These are phyloP conservation scores for Dittrichia graveolens DNA, from an alignment of 129 eudicot genomes.

Conservation along the genomic window DNA sequence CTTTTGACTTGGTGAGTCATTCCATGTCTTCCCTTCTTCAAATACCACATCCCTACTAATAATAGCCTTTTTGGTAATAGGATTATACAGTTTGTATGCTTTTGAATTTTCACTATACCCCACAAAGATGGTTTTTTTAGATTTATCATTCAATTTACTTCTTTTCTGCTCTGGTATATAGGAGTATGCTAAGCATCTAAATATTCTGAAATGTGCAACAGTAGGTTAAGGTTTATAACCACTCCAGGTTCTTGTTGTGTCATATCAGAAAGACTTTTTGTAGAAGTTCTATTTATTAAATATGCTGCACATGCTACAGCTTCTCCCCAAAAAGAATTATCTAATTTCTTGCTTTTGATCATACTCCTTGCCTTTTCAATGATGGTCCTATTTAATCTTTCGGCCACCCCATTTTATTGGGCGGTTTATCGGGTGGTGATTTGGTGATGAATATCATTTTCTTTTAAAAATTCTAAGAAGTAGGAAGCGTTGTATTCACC, in stretches of 20 bases:
- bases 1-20: too few relatives aligned
- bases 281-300: neutral
- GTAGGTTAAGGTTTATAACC: slow-evolving; percentile 6
- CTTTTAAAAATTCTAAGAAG: neutral
- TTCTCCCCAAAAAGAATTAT: neutral
- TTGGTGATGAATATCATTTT: neutral
- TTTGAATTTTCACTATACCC: neutral
- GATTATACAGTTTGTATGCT: neutral
- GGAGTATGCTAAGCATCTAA: slow-evolving; percentile 7
- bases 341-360: neutral
- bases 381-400: neutral
- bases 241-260: slow-evolving; percentile 28
- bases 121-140: too few relatives aligned
- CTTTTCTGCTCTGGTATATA: too few relatives aligned
- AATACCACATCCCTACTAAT: neutral
- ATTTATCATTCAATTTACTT: too few relatives aligned
- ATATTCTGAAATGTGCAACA: neutral
- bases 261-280: neutral
- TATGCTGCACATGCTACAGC: neutral
- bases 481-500: neutral
- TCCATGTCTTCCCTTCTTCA: neutral
- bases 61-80: too few relatives aligned
- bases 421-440: neutral
- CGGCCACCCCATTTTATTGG: slow-evolving; percentile 5
- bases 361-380: neutral